Percentiles rank a stretch among this genome's conserved stretches.
Evolutionary conservation across 495 filamentous ascomycete genomes (phyloP).

Genomic region (Talaromyces wortmannii): DNA sequence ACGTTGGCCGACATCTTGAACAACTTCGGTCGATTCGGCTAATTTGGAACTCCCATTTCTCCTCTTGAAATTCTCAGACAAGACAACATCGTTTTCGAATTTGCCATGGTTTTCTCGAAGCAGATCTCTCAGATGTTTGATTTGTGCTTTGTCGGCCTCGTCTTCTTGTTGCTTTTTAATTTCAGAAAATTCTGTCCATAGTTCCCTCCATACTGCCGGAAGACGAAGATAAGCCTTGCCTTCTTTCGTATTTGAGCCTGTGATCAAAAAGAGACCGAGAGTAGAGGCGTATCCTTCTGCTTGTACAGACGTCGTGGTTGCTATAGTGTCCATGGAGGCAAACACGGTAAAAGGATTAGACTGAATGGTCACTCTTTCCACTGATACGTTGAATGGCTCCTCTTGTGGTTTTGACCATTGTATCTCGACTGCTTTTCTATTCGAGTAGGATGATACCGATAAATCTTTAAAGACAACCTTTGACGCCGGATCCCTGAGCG

Average conservation of each 20-base stretch:
- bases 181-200: slow-evolving; percentile 74
- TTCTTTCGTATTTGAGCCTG: slow-evolving; percentile 65
- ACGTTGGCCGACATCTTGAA: slow-evolving; percentile 32
- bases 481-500: slow-evolving; percentile 54
- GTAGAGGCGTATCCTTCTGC: slow-evolving; percentile 85
- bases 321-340: slow-evolving; percentile 67
- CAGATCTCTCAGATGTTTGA: slow-evolving; percentile 43
- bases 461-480: slow-evolving; percentile 59
- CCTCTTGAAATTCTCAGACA: slow-evolving; percentile 57
- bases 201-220: slow-evolving; percentile 72
- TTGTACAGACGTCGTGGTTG: slow-evolving; percentile 71
- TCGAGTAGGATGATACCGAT: slow-evolving; percentile 65
- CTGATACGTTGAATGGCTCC: slow-evolving; percentile 26
- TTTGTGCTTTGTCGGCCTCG: slow-evolving; percentile 54
- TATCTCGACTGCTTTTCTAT: slow-evolving; percentile 66
- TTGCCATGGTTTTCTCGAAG: slow-evolving; percentile 34
- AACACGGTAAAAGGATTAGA: slow-evolving; percentile 36
- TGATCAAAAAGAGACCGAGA: slow-evolving; percentile 71
- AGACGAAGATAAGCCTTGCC: slow-evolving; percentile 78
- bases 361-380: slow-evolving; percentile 33
- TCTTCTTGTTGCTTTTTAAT: slow-evolving; percentile 62
- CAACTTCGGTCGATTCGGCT: slow-evolving; percentile 30
- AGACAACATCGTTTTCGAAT: slow-evolving; percentile 64
- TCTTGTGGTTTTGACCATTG: slow-evolving; percentile 77
- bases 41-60: slow-evolving; percentile 50